Evolutionary conservation across 805 yeast genomes (phyloP).

Genomic region (Barnettozyma populi): DNA sequence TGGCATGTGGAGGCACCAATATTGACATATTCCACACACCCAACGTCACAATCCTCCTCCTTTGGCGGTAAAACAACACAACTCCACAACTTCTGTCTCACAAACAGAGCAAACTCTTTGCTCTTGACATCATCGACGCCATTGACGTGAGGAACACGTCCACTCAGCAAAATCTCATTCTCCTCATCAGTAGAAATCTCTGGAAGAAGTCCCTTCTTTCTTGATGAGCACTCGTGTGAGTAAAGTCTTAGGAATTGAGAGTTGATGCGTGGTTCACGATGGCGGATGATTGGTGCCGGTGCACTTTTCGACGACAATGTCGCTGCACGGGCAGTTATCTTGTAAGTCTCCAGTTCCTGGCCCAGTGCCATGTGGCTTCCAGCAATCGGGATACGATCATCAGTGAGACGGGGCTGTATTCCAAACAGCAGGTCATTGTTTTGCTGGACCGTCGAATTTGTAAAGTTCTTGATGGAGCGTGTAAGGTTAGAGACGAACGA

Average conservation of each 20-base stretch:
- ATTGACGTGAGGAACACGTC: slow-evolving; percentile 1
- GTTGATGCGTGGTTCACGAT: slow-evolving; percentile 47
- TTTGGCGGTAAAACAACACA: slow-evolving; percentile 50
- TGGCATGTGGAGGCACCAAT: background rate
- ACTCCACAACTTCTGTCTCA: slow-evolving; percentile 49
- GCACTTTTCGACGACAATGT: slow-evolving; percentile 6
- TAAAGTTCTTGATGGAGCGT: slow-evolving; percentile 15
- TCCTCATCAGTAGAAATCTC: slow-evolving; percentile 32
- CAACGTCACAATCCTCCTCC: slow-evolving; percentile 21
- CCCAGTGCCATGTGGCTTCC: slow-evolving; percentile 6
- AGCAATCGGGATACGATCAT: slow-evolving; percentile 19
- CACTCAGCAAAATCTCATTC: slow-evolving; percentile 5
- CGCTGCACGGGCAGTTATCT: slow-evolving; percentile 16
- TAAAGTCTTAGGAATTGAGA: slow-evolving; percentile 43
- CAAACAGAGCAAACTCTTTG: slow-evolving; percentile 35
- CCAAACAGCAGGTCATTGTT: slow-evolving; percentile 21
- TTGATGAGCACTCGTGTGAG: slow-evolving; percentile 42
- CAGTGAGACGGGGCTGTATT: slow-evolving; percentile 25
- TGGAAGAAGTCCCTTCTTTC: slow-evolving; percentile 29
- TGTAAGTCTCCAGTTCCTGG: slow-evolving; percentile 24
- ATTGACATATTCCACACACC: slow-evolving; percentile 3
- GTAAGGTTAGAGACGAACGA: slow-evolving; percentile 23
- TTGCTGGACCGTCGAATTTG: slow-evolving; percentile 13
- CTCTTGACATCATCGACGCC: slow-evolving; percentile 14
- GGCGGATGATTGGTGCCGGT: slow-evolving; percentile 11